Base-by-base conservation (phyloP, 768 basidiomycete genomes). In the Suillus luteus region DNA sequence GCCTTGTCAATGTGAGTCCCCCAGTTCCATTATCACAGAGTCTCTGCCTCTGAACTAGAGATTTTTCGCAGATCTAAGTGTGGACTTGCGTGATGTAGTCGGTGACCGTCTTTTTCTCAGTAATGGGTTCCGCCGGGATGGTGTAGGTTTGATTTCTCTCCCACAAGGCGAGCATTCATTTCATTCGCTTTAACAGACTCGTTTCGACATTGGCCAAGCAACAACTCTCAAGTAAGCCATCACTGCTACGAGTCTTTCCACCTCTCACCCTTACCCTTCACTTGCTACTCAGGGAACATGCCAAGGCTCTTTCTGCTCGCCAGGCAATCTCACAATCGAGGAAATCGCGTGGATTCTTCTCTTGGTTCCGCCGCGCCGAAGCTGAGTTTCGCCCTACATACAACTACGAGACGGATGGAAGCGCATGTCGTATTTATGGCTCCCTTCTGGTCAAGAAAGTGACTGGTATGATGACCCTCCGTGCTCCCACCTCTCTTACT, bases 81-180 rank as follows among this genome's bases (percentile, higher is more conserved):
- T 98, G 31, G 96, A 99, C 73, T 73, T 99, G 65, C 82, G 95
- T 63, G 96, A 99, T 73, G 92, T 91, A 0, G 83, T 97, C n/a
- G 96, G 96, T 2, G 96, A 99, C 74, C 82, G 96, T 48, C 71
- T 99, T 38, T 91, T 89, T 73, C 83, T 99, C 64, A 95, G 86
- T 69, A 82, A 85, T 65, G 87, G 86, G 31, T 86, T 98, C 71
- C 86, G 82, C 62, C 86, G 94, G 61, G 96, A 99, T 70, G 94
- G 95, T 44, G 92, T 93, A 72, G 65, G 85, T 80, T 61, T 40
- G 24, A 49, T 55, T 57, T 44, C 17, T 17, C 24, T 15, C 48
- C 22, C 1, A 40, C 15, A 17, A 31, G 40, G 48, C 27, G 31
- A 7, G 57, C 9, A 51, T 15, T 5, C 10, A 15, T 54, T 66